Base-by-base conservation (phyloP, 108 stramenopile genomes). In the Cyclostephanos invisitatus region DNA sequence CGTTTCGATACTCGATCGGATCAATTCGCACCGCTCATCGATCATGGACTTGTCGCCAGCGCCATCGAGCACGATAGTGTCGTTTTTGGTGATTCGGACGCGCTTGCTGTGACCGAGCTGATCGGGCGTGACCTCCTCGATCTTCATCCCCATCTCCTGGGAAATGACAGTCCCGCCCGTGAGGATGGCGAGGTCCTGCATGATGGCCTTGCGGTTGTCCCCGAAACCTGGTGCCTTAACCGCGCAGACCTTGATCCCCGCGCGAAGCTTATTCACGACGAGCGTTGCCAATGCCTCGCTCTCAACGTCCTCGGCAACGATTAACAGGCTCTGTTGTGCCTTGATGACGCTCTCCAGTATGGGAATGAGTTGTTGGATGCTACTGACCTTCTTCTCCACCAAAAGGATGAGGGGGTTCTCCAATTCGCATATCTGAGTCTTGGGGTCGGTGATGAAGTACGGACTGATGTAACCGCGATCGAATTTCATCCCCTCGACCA, bases 181-280 rank as follows among this genome's bases (percentile, higher is more conserved):
- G 36, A 99, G 78, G 68, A 97, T 90, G 65, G 99, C 99, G 59
- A 99, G 79, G 84, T 99, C 99, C 86, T 99, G 98, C 92, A 99
- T 91, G 71, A 98, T 99, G 20, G 98, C 98, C 93, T 99, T 99
- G 58, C 99, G 95, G 90, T 99, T 99, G 88, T 99, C 99, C 53
- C 99, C 99, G 72, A 99, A 99, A 56, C 99, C 99, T 10, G 99
- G 99, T 24, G 99, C 97, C 92, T 99, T 99, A 50, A 99, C 99
- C 29, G 99, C 99, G 77, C 97, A 97, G 32, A 99, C 97, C 92
- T 99, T 99, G 80, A 98, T 96, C 35, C 97, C 97, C 1, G 97
- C 98, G 38, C 99, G 92, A 35, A 99, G 94, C 85, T 99, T 98
- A 93, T 99, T 99, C 51, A 99, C 98, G n/a, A 99, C 98, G 48